A percentile compares a stretch with the other conserved stretches of the same genome.
These are phyloP conservation scores for Sporobolomyces phaffii DNA, from an alignment of 768 basidiomycete genomes.

Conservation along the genomic window DNA sequence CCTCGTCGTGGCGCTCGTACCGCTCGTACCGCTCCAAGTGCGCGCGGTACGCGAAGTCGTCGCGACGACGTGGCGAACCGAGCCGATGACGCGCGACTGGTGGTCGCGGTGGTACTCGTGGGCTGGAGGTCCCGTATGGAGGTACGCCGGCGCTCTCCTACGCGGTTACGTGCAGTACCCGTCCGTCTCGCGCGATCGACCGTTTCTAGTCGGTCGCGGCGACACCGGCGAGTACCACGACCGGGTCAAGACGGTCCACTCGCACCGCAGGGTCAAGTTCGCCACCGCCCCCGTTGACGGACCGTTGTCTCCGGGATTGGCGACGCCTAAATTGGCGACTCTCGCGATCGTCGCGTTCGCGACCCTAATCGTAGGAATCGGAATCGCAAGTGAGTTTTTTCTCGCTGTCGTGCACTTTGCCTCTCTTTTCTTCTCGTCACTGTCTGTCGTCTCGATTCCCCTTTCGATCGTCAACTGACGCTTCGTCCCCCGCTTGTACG, in stretches of 20 bases:
- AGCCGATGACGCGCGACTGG: constrained; percentile 1
- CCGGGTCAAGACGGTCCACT: neutral
- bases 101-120: constrained; percentile 27
- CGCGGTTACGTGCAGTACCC: constrained; percentile 19
- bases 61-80: constrained; percentile 8
- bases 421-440: too few relatives aligned
- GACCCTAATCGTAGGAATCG: constrained; percentile 11
- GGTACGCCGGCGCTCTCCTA: constrained; percentile 13
- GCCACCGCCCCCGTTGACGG: too few relatives aligned
- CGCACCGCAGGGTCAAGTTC: neutral
- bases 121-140: constrained; percentile 27
- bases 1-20: constrained; percentile 23
- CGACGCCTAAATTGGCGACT: neutral
- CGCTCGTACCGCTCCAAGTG: constrained; percentile 13
- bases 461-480: neutral
- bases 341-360: constrained; percentile 21
- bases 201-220: neutral
- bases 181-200: neutral
- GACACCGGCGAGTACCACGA: too few relatives aligned
- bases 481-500: neutral
- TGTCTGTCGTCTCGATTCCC: too few relatives aligned
- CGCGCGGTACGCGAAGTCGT: constrained; percentile 7
- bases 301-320: constrained; percentile 3
- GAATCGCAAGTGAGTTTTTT: constrained; percentile 13
- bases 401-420: neutral